phyloP scores from a whole-genome alignment of 2,329 filamentous ascomycete species.

The Penicillium polonicum region DNA sequence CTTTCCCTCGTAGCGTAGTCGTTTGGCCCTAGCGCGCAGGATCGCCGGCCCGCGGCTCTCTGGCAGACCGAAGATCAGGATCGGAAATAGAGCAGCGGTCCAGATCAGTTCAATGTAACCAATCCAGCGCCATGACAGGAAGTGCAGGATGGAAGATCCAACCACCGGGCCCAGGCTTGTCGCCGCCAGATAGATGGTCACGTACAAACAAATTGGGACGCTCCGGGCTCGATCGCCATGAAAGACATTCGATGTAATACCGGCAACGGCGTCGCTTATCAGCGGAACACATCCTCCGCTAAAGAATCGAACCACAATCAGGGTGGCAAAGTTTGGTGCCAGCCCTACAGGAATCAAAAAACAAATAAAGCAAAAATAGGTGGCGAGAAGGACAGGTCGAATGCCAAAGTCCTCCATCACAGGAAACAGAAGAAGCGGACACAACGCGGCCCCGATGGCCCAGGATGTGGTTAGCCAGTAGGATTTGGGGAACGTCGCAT shows the following conservation, averaged over 20 bases:
- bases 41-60: constrained; percentile 45
- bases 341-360: constrained; percentile 43
- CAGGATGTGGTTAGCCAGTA: not conserved
- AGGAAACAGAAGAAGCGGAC: not conserved
- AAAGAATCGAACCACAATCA: constrained; percentile 47
- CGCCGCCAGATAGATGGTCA: constrained; percentile 42
- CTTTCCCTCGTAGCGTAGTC: constrained; percentile 34
- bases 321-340: constrained; percentile 47
- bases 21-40: constrained; percentile 35
- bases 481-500: not conserved
- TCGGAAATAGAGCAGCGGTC: constrained; percentile 41
- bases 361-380: not conserved
- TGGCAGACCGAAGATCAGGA: constrained; percentile 42
- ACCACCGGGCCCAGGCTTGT: constrained; percentile 46
- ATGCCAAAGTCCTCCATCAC: not conserved
- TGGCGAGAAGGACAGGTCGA: not conserved
- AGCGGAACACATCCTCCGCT: constrained; percentile 46
- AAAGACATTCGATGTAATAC: constrained; percentile 40
- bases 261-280: constrained; percentile 42
- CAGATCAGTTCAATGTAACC: constrained; percentile 46
- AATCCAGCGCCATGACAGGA: constrained; percentile 44
- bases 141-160: constrained; percentile 38
- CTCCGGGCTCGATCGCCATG: constrained; percentile 39
- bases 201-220: constrained; percentile 43
- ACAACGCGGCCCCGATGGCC: not conserved